These are phyloP conservation scores for Psilocybe cubensis DNA, from an alignment of 768 basidiomycete genomes.

Conservation along the genomic window DNA sequence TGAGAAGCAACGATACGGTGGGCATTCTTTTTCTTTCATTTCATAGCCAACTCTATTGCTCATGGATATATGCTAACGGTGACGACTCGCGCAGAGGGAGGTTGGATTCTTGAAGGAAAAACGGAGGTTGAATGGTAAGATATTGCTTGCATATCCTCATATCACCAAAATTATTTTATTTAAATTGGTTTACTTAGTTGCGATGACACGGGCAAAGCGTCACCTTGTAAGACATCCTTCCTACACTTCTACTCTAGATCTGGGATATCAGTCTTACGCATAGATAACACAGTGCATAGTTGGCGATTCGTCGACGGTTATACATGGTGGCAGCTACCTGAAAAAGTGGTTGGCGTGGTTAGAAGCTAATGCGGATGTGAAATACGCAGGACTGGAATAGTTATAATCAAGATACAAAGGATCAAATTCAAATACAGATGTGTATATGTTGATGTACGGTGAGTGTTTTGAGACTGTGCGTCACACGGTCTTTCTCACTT, in stretches of 20 bases:
- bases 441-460: too few relatives aligned
- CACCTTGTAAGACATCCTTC: conserved; percentile 68
- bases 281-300: conserved; percentile 74
- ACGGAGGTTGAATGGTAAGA: conserved; percentile 82
- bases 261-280: too few relatives aligned
- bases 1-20: conserved; percentile 90
- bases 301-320: conserved; percentile 91
- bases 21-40: too few relatives aligned
- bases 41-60: too few relatives aligned
- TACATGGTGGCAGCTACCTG: conserved; percentile 81
- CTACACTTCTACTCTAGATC: too few relatives aligned
- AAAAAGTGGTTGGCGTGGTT: conserved; percentile 93
- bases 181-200: conserved; percentile 49
- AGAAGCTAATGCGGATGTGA: conserved; percentile 87
- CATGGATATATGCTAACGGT: too few relatives aligned
- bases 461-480: too few relatives aligned
- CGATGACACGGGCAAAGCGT: conserved; percentile 90
- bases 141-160: too few relatives aligned
- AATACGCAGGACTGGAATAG: conserved; percentile 75
- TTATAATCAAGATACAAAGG: not conserved
- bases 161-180: not conserved
- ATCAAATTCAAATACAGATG: too few relatives aligned
- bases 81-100: conserved; percentile 56
- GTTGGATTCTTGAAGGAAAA: conserved; percentile 96
- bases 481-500: too few relatives aligned